A percentile compares a stretch with the other conserved stretches of the same genome.
Evolutionary conservation across 176 grass and related monocot genomes (phyloP).

Genomic region (Aegilops tauschii): DNA sequence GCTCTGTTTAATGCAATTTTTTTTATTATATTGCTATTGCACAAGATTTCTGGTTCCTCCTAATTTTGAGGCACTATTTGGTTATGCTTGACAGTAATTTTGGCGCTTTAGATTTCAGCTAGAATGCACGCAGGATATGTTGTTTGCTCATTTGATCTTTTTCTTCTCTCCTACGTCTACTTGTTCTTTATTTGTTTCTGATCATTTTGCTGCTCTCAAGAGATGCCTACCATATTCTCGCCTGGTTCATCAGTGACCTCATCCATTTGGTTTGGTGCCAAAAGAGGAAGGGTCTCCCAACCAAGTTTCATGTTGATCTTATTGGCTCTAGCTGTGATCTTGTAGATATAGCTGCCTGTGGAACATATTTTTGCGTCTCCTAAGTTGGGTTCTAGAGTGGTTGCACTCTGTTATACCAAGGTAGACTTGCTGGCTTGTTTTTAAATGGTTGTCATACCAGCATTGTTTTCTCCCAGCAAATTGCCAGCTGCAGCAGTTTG

Average conservation of each 20-base stretch:
- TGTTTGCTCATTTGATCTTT: neutral
- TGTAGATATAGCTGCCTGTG: neutral
- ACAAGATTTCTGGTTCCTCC: neutral
- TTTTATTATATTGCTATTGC: neutral
- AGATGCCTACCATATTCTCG: neutral
- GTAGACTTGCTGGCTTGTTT: too few species aligned
- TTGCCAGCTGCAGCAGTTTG: neutral
- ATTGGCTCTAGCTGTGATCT: neutral
- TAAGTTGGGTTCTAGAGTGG: neutral
- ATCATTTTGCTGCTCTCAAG: neutral
- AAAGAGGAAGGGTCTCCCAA: neutral
- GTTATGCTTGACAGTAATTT: neutral
- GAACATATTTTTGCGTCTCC: neutral
- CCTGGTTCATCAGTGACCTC: neutral
- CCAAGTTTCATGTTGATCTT: neutral
- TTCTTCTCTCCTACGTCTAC: neutral
- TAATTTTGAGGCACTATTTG: neutral
- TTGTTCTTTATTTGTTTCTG: neutral
- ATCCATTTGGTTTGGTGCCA: neutral
- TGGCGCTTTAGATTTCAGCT: neutral
- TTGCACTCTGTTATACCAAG: too few species aligned
- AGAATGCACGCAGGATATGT: neutral
- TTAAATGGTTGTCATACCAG: too few species aligned
- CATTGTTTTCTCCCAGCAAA: neutral
- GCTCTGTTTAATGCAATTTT: too few species aligned